Evolutionary conservation across 768 basidiomycete genomes (phyloP).

Genomic region (Rickenella mellea): DNA sequence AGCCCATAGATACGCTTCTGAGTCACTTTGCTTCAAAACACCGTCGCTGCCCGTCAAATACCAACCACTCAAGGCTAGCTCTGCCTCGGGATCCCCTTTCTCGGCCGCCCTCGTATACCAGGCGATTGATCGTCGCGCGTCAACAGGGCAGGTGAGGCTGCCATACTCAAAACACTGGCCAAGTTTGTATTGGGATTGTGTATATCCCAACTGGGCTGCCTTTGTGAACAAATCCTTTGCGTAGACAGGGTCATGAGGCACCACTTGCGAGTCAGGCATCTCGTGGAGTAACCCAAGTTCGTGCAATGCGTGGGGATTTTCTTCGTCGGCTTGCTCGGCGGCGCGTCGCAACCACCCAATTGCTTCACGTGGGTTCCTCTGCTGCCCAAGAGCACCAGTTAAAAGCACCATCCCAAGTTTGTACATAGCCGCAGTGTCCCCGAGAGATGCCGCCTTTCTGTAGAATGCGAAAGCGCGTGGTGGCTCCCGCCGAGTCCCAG

Average conservation of each 20-base stretch:
- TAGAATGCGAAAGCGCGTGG: conserved; percentile 90
- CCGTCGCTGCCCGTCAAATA: conserved; percentile 94
- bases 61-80: conserved; percentile 95
- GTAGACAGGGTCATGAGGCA: conserved; percentile 72
- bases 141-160: conserved; percentile 76
- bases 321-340: conserved; percentile 94
- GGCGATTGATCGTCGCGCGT: conserved; percentile 88
- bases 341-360: conserved; percentile 92
- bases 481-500: conserved; percentile 85
- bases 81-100: conserved; percentile 90
- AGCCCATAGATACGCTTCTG: conserved; percentile 98
- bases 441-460: conserved; percentile 90
- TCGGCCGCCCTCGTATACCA: conserved; percentile 99
- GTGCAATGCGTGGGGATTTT: conserved; percentile 95
- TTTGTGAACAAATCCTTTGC: conserved; percentile 83
- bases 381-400: conserved; percentile 74
- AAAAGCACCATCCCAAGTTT: conserved; percentile 98
- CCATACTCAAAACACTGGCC: conserved; percentile 96
- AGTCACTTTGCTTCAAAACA: conserved; percentile 94
- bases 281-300: conserved; percentile 89
- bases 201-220: conserved; percentile 88
- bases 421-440: conserved; percentile 98
- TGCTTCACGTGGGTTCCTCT: conserved; percentile 82
- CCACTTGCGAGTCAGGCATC: conserved; percentile 50
- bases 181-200: conserved; percentile 89